These are phyloP conservation scores for Verticillium dahliae DNA, from an alignment of 2,329 filamentous ascomycete species.

Conservation along the genomic window DNA sequence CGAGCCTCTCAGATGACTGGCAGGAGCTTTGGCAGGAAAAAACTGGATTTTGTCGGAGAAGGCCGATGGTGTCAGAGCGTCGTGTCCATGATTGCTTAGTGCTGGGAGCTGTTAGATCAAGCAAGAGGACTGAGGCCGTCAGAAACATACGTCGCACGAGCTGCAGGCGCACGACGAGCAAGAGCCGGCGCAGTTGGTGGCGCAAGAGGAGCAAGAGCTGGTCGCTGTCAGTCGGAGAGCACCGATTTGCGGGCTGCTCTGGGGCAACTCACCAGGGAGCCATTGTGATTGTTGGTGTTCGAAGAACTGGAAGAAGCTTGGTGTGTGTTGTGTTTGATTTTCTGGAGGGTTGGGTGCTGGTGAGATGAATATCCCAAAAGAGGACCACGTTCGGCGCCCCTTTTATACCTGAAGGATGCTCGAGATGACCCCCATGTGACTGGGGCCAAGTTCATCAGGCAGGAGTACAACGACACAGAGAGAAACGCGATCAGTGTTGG, in stretches of 20 bases:
- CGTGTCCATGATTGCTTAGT: not conserved
- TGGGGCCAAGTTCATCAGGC: constrained; percentile 1
- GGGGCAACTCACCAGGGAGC: constrained; percentile 8
- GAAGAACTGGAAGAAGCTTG: constrained; percentile 3
- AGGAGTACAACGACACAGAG: constrained; percentile 3
- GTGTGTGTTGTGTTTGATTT: not conserved
- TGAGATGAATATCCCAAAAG: not conserved
- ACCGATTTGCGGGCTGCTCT: not conserved
- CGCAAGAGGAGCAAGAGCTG: constrained; percentile 13
- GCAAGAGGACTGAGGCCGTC: not conserved
- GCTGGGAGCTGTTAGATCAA: not conserved
- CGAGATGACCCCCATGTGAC: not conserved
- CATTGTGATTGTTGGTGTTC: constrained; percentile 8
- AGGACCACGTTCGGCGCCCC: not conserved
- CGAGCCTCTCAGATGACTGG: not conserved
- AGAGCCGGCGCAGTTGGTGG: constrained; percentile 10
- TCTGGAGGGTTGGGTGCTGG: constrained; percentile 7
- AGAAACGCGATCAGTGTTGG: not conserved
- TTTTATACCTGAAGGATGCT: not conserved
- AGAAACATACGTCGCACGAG: constrained; percentile 10
- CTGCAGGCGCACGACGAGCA: constrained; percentile 11
- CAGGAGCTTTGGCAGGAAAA: not conserved
- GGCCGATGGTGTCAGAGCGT: not conserved
- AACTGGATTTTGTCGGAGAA: not conserved
- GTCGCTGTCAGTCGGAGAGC: not conserved